These are phyloP conservation scores for Colletotrichum euphorbiae DNA, from an alignment of 2,329 filamentous ascomycete genomes.

Conservation along the genomic window DNA sequence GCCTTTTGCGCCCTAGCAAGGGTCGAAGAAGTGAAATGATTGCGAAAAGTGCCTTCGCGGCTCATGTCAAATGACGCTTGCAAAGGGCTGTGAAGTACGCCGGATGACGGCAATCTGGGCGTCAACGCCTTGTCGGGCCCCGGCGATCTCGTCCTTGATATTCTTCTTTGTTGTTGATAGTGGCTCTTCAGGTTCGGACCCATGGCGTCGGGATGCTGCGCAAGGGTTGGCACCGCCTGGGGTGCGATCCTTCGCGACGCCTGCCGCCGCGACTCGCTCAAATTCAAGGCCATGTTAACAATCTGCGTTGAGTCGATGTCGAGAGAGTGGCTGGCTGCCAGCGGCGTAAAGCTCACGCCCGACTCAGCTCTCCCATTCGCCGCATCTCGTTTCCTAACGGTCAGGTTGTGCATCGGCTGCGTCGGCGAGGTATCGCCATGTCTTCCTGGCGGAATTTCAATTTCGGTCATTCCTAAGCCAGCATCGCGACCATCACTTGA, in stretches of 20 bases:
- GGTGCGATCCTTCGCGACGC: conserved; percentile 69
- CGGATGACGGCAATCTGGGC: conserved; percentile 55
- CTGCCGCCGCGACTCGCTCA: conserved; percentile 83
- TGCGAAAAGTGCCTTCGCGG: conserved; percentile 63
- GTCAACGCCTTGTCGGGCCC: conserved; percentile 58
- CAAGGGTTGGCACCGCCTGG: conserved; percentile 62
- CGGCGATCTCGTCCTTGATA: conserved; percentile 72
- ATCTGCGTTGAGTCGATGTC: conserved; percentile 88
- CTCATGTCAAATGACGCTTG: conserved; percentile 59
- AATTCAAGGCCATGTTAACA: conserved; percentile 88
- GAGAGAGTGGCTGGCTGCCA: conserved; percentile 50
- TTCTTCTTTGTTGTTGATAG: conserved; percentile 76
- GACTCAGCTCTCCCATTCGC: conserved; percentile 41
- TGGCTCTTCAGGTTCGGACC: conserved; percentile 74
- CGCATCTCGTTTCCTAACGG: conserved; percentile 38
- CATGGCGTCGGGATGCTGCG: conserved; percentile 64
- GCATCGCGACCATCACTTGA: conserved; percentile 33
- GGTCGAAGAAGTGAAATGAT: conserved; percentile 82
- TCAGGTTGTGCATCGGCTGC: conserved; percentile 24
- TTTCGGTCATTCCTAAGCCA: conserved; percentile 6
- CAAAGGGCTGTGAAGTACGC: conserved; percentile 57
- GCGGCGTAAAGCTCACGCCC: conserved; percentile 37
- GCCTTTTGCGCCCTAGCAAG: conserved; percentile 86
- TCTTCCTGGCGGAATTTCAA: conserved; percentile 19
- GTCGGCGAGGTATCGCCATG: conserved; percentile 27